A percentile compares a stretch with the other conserved stretches of the same genome.
Conservation (phyloP, 2,329 filamentous ascomycete species). For the Exutisphaerella laricina region DNA sequence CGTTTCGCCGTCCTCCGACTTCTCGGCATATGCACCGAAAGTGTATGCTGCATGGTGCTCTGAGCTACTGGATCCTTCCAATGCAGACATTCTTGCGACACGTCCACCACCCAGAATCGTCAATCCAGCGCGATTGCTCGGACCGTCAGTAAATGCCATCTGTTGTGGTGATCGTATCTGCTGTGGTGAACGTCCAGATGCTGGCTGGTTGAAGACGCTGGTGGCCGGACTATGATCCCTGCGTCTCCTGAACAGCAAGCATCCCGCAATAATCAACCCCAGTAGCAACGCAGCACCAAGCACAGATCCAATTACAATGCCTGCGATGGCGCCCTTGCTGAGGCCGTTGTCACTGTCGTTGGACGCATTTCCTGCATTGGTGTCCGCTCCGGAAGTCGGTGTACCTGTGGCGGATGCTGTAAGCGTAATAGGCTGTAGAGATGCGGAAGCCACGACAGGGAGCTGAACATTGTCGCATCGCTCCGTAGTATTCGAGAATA, state of each 20-base stretch:
- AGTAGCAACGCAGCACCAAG: slow-evolving; percentile 65
- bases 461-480: slow-evolving; percentile 72
- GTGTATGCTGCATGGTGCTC: slow-evolving; percentile 32
- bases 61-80: slow-evolving; percentile 68
- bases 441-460: slow-evolving; percentile 57
- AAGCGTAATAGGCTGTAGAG: slow-evolving; percentile 54
- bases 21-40: slow-evolving; percentile 45
- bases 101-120: slow-evolving; percentile 78
- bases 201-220: slow-evolving; percentile 85
- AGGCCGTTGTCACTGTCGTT: slow-evolving; percentile 47
- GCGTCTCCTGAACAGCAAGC: slow-evolving; percentile 55
- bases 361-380: slow-evolving; percentile 28
- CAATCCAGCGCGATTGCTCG: slow-evolving; percentile 47
- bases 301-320: slow-evolving; percentile 78
- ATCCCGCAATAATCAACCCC: slow-evolving; percentile 54
- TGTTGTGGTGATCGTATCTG: slow-evolving; percentile 35
- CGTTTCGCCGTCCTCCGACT: slow-evolving; percentile 56
- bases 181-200: slow-evolving; percentile 47
- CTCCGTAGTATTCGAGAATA: slow-evolving; percentile 67
- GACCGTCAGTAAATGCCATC: slow-evolving; percentile 40
- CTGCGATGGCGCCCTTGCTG: slow-evolving; percentile 71
- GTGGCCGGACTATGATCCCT: slow-evolving; percentile 56
- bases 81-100: slow-evolving; percentile 90
- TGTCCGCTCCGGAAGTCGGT: slow-evolving; percentile 17
- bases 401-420: slow-evolving; percentile 53